Conservation (phyloP, 2,329 filamentous ascomycete genomes). For the Sporothrix humicola region DNA sequence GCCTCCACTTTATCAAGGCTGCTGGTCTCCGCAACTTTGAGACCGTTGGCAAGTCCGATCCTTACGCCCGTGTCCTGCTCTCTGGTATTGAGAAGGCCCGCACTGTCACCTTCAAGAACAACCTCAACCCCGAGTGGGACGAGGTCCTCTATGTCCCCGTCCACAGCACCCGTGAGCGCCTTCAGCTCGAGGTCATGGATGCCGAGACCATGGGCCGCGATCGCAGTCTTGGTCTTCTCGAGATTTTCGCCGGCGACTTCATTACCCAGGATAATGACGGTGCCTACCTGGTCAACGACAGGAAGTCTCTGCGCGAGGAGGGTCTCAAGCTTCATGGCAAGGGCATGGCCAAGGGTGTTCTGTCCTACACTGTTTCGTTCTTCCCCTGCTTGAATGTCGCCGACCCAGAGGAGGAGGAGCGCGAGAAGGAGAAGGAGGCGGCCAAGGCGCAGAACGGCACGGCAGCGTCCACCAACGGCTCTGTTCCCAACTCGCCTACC, state of each 20-base stretch:
- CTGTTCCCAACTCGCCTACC: conserved; percentile 37
- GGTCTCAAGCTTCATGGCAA: conserved; percentile 76
- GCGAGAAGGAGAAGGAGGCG: conserved; percentile 55
- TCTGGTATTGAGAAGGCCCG: conserved; percentile 89
- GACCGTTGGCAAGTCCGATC: conserved; percentile 94
- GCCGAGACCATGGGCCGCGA: conserved; percentile 91
- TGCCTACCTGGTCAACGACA: conserved; percentile 79
- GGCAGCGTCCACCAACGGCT: background rate
- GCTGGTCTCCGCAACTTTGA: conserved; percentile 88
- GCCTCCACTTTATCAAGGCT: conserved; percentile 87
- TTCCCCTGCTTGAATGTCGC: conserved; percentile 86
- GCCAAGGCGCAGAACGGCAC: conserved; percentile 46
- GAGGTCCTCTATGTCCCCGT: conserved; percentile 94
- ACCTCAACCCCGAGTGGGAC: conserved; percentile 93
- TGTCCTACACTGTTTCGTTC: conserved; percentile 86
- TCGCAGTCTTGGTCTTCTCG: conserved; percentile 80
- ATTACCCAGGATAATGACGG: conserved; percentile 77
- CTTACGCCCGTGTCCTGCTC: conserved; percentile 85
- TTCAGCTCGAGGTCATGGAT: conserved; percentile 95
- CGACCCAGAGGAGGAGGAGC: conserved; percentile 85
- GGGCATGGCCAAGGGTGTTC: conserved; percentile 74
- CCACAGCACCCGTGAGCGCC: conserved; percentile 80
- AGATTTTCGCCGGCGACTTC: conserved; percentile 79
- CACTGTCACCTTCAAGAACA: conserved; percentile 95
- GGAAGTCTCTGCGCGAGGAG: conserved; percentile 70